Percentiles rank a stretch among this genome's conserved stretches.
These are phyloP conservation scores for Craterostigma plantagineum DNA, from an alignment of 257 asterid species.

Conservation along the genomic window DNA sequence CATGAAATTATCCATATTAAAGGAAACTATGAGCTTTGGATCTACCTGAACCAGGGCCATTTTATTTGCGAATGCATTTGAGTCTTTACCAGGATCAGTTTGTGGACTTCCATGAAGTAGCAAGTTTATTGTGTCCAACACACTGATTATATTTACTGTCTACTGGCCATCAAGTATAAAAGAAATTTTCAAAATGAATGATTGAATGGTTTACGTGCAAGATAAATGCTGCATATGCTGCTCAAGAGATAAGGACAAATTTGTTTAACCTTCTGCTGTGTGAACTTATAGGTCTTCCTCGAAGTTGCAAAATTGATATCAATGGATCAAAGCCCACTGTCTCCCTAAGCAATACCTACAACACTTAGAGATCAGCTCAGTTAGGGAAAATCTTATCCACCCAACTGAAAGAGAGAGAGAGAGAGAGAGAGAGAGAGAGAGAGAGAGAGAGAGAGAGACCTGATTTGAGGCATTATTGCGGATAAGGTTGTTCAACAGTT, in stretches of 20 bases:
- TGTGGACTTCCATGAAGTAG: conserved; percentile 55
- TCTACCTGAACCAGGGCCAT: conserved; percentile 80
- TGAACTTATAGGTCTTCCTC: conserved; percentile 78
- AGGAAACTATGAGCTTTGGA: conserved; percentile 9
- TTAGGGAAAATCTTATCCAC: conserved; percentile 7
- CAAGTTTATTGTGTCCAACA: conserved; percentile 69
- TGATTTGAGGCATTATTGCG: conserved; percentile 80
- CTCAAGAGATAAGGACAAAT: conserved; percentile 7
- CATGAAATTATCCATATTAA: not conserved
- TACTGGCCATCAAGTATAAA: conserved; percentile 47
- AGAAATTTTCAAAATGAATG: conserved; percentile 20
- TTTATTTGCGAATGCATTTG: conserved; percentile 49
- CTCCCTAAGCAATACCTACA: conserved; percentile 84
- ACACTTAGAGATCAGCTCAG: conserved; percentile 12
- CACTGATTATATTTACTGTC: conserved; percentile 80
- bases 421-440: no score
- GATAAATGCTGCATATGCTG: no score
- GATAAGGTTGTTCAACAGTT: conserved; percentile 75
- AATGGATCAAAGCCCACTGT: conserved; percentile 76
- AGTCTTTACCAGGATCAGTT: conserved; percentile 53
- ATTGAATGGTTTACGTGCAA: no score
- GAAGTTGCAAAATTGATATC: conserved; percentile 59
- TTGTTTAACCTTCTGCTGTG: conserved; percentile 80
- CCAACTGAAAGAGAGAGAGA: no score
- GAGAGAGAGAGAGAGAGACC: no score